Evolutionary conservation across 208 protist genomes (phyloP).

Genomic region (Trypanosoma congolense): DNA sequence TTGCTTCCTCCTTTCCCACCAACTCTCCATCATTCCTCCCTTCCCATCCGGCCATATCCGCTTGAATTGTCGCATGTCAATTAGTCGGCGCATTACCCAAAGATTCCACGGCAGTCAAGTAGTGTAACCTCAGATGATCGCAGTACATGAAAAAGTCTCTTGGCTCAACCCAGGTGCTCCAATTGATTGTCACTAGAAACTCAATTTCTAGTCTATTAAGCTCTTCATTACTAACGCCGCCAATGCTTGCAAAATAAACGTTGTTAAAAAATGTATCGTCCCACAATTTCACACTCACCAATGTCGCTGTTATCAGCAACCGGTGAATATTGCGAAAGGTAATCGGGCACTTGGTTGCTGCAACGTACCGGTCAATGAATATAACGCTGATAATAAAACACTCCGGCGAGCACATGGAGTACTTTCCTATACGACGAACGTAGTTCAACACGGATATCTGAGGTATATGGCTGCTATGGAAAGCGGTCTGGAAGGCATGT

Average conservation of each 20-base stretch:
- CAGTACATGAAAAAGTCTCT: conserved; percentile 51
- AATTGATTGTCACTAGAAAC: conserved; percentile 73
- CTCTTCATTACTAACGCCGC: conserved; percentile 54
- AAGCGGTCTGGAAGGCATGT: conserved; percentile 27
- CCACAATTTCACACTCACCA: conserved; percentile 76
- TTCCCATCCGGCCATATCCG: too few species aligned
- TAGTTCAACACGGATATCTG: conserved; percentile 86
- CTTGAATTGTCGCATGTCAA: too few species aligned
- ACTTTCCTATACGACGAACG: conserved; percentile 87
- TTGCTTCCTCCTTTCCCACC: neutral
- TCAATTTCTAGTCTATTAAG: conserved; percentile 74
- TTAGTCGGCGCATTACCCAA: too few species aligned
- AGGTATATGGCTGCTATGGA: conserved; percentile 74
- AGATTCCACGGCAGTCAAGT: conserved; percentile 9
- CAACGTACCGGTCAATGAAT: conserved; percentile 86
- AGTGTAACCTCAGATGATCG: conserved; percentile 31
- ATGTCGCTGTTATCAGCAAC: conserved; percentile 52
- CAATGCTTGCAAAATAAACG: conserved; percentile 72
- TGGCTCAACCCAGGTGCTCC: conserved; percentile 76
- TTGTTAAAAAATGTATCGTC: conserved; percentile 87
- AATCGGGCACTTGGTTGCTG: conserved; percentile 44
- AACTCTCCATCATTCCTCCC: neutral
- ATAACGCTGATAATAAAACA: conserved; percentile 90
- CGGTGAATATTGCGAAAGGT: conserved; percentile 73
- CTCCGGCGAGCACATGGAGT: conserved; percentile 82